Base-by-base conservation (phyloP, 1,284 basidiomycete genomes). In the Ustilago cynodontis region DNA sequence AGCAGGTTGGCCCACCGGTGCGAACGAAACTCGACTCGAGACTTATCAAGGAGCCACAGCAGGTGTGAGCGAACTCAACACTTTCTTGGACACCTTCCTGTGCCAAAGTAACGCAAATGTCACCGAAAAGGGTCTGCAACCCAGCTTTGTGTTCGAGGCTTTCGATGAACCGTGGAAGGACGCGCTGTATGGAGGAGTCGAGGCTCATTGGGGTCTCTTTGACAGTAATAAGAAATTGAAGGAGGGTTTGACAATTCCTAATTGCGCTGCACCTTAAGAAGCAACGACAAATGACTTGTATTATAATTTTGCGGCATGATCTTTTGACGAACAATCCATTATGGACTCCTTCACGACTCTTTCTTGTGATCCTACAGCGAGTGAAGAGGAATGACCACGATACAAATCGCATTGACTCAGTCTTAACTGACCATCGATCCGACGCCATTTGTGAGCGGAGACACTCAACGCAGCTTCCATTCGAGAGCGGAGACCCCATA, bases 1-100 rank as follows among this genome's bases (percentile, higher is more conserved):
- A 88, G 94, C 94, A 24, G 95, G 95, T 41, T 97, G 95, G 95
- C 95, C 95, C 14, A 91, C 93, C 35, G 92, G 92, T 83, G 81
- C 81, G 3, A 77, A 80, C 43, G 71, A 61, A 29, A 78, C 80
- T 0, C 18, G 62, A 9, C 31, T 66, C 41, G 49, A 41, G 29
- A 80, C 70, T 14, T 61, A 71, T 24, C 63, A 73, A 37, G 78
- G 41, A 16, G 79, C 81, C 9, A 52, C 62, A 1, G 80, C 81
- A 10, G 78, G 80, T 7, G 47, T 82, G 11, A 24, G 2, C 28
- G 55, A 82, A 41, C 60, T 82, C 47, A 78, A 82, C 65, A 71
- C 82, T 7, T 96, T 94, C 88, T 85, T 98, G 56, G 89, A 96
- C 82, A 90, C 89, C 0, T 98, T 94, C 81, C 91, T 95, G 29